These are phyloP conservation scores for Fusarium sp. DNA, from an alignment of 2,329 filamentous ascomycete genomes.

Conservation along the genomic window DNA sequence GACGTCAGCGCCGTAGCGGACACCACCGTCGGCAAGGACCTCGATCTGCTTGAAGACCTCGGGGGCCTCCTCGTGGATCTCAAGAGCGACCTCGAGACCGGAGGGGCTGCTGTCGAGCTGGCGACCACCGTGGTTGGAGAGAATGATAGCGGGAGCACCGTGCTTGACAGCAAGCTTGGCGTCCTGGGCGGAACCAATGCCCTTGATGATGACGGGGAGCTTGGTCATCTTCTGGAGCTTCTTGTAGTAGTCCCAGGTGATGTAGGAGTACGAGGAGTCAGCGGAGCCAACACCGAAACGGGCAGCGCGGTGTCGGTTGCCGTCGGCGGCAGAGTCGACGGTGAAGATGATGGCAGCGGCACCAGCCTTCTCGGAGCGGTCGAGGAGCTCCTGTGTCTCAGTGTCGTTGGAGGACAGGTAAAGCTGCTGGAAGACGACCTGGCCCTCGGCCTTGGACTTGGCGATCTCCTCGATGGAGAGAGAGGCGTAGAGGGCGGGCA, in stretches of 20 bases:
- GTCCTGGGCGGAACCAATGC: constrained; percentile 55
- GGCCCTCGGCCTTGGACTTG: constrained; percentile 53
- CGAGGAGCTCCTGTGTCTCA: constrained; percentile 50
- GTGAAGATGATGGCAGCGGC: constrained; percentile 57
- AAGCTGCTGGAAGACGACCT: constrained; percentile 57
- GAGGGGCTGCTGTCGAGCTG: constrained; percentile 58
- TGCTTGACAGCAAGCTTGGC: constrained; percentile 54
- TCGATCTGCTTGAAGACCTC: constrained; percentile 57
- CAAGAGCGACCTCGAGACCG: constrained; percentile 56
- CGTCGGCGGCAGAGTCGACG: constrained; percentile 57
- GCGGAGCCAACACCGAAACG: constrained; percentile 57
- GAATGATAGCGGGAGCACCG: constrained; percentile 53
- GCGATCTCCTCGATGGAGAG: constrained; percentile 56
- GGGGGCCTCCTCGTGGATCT: constrained; percentile 56
- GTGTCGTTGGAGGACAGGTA: constrained; percentile 53
- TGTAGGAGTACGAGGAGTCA: constrained; percentile 45
- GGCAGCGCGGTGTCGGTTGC: constrained; percentile 58
- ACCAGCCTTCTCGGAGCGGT: constrained; percentile 52
- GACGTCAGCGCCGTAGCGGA: constrained; percentile 59
- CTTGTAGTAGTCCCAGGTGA: constrained; percentile 56
- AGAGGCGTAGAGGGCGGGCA: constrained; percentile 56
- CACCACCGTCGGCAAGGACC: constrained; percentile 58
- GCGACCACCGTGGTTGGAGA: constrained; percentile 61
- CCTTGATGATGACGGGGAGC: constrained; percentile 59
- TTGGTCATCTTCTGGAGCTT: constrained; percentile 53